These are phyloP conservation scores for Lecanoromycetidae sp. DNA, from an alignment of 2,329 filamentous ascomycete genomes.

Conservation along the genomic window DNA sequence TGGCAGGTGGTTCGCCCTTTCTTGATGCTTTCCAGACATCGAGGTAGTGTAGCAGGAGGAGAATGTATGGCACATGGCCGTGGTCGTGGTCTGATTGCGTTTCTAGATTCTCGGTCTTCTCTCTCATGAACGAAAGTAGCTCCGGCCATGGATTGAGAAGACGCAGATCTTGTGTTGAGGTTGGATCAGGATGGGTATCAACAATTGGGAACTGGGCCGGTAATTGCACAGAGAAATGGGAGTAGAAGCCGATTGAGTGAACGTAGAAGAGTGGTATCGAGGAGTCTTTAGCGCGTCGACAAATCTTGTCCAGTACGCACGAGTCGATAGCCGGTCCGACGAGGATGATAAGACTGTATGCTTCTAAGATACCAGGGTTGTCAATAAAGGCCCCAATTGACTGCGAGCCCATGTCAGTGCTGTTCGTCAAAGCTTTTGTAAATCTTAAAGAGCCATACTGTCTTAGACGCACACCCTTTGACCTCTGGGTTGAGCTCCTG, in stretches of 20 bases:
- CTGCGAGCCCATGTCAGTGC: not conserved
- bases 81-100: conserved; percentile 66
- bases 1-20: conserved; percentile 54
- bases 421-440: not conserved
- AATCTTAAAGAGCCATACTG: conserved; percentile 34
- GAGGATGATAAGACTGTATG: conserved; percentile 50
- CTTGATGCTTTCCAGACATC: conserved; percentile 65
- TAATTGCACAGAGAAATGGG: conserved; percentile 69
- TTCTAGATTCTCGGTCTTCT: conserved; percentile 58
- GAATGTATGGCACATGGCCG: conserved; percentile 80
- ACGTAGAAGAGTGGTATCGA: conserved; percentile 67
- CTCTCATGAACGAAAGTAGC: conserved; percentile 52
- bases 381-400: conserved; percentile 6
- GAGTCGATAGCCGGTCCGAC: conserved; percentile 46
- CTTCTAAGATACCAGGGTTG: conserved; percentile 9
- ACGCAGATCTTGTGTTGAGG: conserved; percentile 72
- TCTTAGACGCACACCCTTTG: conserved; percentile 54
- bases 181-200: conserved; percentile 86
- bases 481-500: conserved; percentile 90
- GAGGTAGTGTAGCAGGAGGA: conserved; percentile 71
- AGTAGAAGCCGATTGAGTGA: conserved; percentile 86
- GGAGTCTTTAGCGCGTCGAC: conserved; percentile 39
- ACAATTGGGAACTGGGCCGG: conserved; percentile 79
- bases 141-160: conserved; percentile 79
- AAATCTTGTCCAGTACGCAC: conserved; percentile 38